Conservation (phyloP, 2,329 filamentous ascomycete genomes). For the Diaporthe humulicola region DNA sequence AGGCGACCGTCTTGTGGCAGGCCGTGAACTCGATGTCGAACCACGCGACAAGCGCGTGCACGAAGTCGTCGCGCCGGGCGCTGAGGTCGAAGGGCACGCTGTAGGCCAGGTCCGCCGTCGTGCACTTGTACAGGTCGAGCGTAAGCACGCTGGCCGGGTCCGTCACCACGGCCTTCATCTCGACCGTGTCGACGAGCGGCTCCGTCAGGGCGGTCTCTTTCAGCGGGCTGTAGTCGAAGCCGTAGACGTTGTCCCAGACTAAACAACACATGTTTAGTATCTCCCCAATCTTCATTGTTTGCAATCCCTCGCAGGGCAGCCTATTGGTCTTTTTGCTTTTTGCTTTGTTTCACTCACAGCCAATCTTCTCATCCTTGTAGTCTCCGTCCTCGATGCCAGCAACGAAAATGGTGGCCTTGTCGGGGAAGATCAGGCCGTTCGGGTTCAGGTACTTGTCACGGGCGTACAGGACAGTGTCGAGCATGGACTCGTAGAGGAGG, state of each 20-base stretch:
- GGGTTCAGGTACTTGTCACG: constrained; percentile 90
- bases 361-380: constrained; percentile 99
- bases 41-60: constrained; percentile 97
- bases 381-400: constrained; percentile 98
- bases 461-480: constrained; percentile 97
- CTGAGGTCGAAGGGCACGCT: constrained; percentile 80
- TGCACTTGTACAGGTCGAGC: constrained; percentile 94
- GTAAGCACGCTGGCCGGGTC: constrained; percentile 88
- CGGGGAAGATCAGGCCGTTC: constrained; percentile 95
- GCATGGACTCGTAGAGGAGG: constrained; percentile 97
- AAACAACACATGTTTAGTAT: constrained; percentile 30
- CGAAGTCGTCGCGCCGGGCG: constrained; percentile 89
- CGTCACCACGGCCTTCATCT: constrained; percentile 96
- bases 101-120: constrained; percentile 86
- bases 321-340: neutral
- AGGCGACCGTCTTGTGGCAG: constrained; percentile 97
- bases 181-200: constrained; percentile 96
- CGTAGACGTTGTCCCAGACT: constrained; percentile 99
- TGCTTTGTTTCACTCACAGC: constrained; percentile 76
- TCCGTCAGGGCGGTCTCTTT: constrained; percentile 95
- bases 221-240: constrained; percentile 95
- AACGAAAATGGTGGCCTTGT: constrained; percentile 98
- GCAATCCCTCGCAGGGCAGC: neutral
- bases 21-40: constrained; percentile 99
- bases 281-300: constrained; percentile 6